Conservation (phyloP, 2,329 filamentous ascomycete species). For the Coniella vitis region DNA sequence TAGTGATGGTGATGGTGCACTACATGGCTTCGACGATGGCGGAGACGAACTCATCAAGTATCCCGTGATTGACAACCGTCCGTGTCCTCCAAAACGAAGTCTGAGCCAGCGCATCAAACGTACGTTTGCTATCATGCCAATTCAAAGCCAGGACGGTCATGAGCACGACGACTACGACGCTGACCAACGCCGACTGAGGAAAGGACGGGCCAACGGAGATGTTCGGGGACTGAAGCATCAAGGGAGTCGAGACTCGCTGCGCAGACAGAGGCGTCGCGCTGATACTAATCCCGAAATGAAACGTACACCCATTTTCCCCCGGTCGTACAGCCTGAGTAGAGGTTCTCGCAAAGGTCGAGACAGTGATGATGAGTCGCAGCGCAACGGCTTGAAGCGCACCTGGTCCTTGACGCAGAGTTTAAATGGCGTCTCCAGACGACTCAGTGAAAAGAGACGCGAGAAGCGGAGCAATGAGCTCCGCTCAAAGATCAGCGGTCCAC, state of each 20-base stretch:
- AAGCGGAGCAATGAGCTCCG: constrained; percentile 53
- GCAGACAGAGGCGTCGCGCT: constrained; percentile 24
- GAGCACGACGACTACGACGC: constrained; percentile 25
- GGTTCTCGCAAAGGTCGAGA: constrained; percentile 3
- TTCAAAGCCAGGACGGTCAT: constrained; percentile 33
- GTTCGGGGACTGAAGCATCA: constrained; percentile 51
- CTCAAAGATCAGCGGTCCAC: constrained; percentile 53
- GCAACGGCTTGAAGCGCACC: constrained; percentile 30
- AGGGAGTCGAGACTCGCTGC: constrained; percentile 39
- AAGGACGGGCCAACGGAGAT: constrained; percentile 52
- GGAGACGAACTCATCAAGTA: constrained; percentile 23
- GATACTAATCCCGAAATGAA: constrained; percentile 28
- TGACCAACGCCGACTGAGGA: constrained; percentile 51
- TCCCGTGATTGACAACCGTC: constrained; percentile 38
- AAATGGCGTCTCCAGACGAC: constrained; percentile 37
- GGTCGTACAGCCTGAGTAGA: constrained; percentile 24
- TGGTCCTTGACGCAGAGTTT: constrained; percentile 29
- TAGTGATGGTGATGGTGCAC: constrained; percentile 23
- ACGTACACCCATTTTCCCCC: constrained; percentile 24
- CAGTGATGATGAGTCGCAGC: constrained; percentile 26
- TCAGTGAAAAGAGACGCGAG: constrained; percentile 53
- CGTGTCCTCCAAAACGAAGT: constrained; percentile 35
- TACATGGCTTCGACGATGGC: constrained; percentile 25
- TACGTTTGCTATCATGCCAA: constrained; percentile 55
- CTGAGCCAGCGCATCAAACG: constrained; percentile 48